These are phyloP conservation scores for Monilinia aucupariae DNA, from an alignment of 2,329 filamentous ascomycete genomes.

Conservation along the genomic window DNA sequence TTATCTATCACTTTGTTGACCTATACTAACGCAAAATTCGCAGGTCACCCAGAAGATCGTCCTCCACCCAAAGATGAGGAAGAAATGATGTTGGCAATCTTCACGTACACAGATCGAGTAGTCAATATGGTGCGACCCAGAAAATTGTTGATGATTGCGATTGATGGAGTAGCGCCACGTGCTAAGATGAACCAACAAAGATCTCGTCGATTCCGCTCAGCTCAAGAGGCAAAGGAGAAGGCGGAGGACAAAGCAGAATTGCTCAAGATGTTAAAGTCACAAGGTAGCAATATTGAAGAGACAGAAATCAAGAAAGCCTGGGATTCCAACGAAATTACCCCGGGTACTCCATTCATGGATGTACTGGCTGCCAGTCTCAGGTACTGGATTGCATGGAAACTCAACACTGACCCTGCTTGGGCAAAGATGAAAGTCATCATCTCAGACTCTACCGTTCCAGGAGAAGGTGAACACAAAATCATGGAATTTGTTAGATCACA, in stretches of 20 bases:
- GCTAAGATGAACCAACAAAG: conserved; percentile 99
- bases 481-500: conserved; percentile 98
- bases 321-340: conserved; percentile 82
- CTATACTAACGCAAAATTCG: neutral
- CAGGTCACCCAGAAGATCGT: conserved; percentile 76
- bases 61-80: conserved; percentile 90
- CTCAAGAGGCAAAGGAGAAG: conserved; percentile 90
- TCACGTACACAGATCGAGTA: conserved; percentile 97
- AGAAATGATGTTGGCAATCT: conserved; percentile 99
- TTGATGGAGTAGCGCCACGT: conserved; percentile 93
- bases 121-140: conserved; percentile 97
- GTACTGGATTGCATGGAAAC: conserved; percentile 97
- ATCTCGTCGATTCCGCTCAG: conserved; percentile 88
- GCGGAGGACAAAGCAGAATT: conserved; percentile 87
- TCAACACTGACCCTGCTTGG: conserved; percentile 96
- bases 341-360: conserved; percentile 98
- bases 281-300: conserved; percentile 59
- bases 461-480: conserved; percentile 98
- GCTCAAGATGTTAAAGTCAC: conserved; percentile 73
- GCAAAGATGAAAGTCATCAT: conserved; percentile 95
- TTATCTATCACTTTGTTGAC: neutral
- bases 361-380: conserved; percentile 82
- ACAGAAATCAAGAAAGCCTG: conserved; percentile 80
- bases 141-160: conserved; percentile 94
- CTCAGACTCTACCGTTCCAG: conserved; percentile 94